Evolutionary conservation across 139 green algal species (phyloP), one percentile per base, ranked within the genome.

Genomic region (Haematococcus lacustris): DNA sequence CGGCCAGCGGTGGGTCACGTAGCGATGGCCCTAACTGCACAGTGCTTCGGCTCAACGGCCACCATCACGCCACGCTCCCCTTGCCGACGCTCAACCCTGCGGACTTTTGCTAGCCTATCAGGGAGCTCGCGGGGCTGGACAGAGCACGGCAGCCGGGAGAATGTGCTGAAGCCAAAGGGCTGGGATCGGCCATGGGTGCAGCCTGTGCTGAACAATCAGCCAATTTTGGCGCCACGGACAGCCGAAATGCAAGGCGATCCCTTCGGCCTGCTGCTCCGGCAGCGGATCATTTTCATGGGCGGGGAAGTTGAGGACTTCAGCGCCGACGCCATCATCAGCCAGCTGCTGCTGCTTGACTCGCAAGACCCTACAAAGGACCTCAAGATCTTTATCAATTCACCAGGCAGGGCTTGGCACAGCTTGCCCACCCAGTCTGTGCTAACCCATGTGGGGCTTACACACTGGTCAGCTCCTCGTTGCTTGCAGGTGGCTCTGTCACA

Each of bases 361-460:
- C 88, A 95, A 66, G 94, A 98, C 72, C 82, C 92, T 33, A 94
- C 76, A 6, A 97, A 97, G 83, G 95, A 98, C 82, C 98, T 99
- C 82, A 97, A 97, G 83, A 70, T 99, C n/a, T 98, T 98, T 85
- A 98, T 99, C 80, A 99, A 99, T 83, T 98, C 94, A 30, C 95
- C 95, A 33, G 95, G 86, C 53, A 64, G 30, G 53, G 53, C 53
- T 57, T 57, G 43, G 9, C 17, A 17, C 43, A 28, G 43, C 43
- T 9, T 53, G 43, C 43, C 43, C 9, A 32, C 33, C 53, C 9
- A 64, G 30, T n/a, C n/a, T n/a, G n/a, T n/a, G n/a, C n/a, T n/a
- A n/a, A n/a, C n/a, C n/a, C n/a, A n/a, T n/a, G n/a, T n/a, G n/a
- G n/a, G n/a, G n/a, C n/a, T n/a, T n/a, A n/a, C n/a, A n/a, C n/a